Evolutionary conservation across 768 basidiomycete genomes (phyloP).

Genomic region (Xerocomus brunneocitrinus): DNA sequence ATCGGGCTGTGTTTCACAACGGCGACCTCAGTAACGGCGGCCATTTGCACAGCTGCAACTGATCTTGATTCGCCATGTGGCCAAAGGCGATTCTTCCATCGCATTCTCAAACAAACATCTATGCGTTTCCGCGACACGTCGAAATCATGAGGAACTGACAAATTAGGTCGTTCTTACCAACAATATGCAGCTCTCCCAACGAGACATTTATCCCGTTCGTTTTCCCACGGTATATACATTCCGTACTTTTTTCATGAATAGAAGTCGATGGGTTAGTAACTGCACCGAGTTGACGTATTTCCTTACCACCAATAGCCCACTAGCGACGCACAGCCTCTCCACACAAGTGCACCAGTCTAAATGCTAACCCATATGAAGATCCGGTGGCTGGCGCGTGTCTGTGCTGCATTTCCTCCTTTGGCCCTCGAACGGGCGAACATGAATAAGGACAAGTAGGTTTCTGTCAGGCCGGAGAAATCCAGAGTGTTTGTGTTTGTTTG

Average conservation of each 20-base stretch:
- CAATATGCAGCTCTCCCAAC: background rate
- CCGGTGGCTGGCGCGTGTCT: background rate
- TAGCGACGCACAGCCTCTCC: background rate
- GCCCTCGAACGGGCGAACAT: background rate
- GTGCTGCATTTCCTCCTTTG: background rate
- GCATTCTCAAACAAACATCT: background rate
- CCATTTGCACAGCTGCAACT: background rate
- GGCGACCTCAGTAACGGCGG: background rate
- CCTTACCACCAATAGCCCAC: background rate
- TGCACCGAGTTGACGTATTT: background rate
- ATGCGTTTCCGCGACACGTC: background rate
- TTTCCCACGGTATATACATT: background rate
- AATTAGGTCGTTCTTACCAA: background rate
- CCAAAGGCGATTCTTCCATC: background rate
- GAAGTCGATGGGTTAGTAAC: background rate
- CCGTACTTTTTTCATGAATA: background rate
- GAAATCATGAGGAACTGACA: background rate
- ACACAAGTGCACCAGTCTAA: background rate
- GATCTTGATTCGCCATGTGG: background rate
- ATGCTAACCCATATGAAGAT: background rate
- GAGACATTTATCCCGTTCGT: background rate
- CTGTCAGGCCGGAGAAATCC: no score
- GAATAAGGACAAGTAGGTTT: background rate
- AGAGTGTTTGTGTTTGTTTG: conserved; percentile 13
- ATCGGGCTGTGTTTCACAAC: background rate